Percentiles rank a stretch among this genome's conserved stretches.
These are phyloP conservation scores for Coffea eugenioides DNA, from an alignment of 257 asterid genomes.

Conservation along the genomic window DNA sequence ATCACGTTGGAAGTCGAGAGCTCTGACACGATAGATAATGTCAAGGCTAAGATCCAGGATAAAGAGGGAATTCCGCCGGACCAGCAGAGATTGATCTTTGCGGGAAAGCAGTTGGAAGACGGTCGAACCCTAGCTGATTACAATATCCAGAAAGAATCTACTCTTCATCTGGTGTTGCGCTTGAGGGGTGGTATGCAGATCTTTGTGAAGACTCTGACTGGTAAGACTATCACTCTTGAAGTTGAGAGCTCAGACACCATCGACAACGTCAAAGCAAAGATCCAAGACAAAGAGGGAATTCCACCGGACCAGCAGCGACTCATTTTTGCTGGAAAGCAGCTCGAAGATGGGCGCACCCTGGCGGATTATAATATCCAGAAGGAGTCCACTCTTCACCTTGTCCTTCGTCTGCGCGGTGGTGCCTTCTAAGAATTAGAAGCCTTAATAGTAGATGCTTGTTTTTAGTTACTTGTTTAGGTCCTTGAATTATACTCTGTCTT, in stretches of 20 bases:
- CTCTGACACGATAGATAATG: neutral
- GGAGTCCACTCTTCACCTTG: neutral
- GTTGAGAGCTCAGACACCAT: neutral
- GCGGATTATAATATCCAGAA: neutral
- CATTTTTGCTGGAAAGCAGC: neutral
- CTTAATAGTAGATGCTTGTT: neutral
- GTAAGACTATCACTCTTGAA: neutral
- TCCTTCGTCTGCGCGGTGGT: neutral
- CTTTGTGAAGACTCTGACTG: neutral
- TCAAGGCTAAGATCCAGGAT: neutral
- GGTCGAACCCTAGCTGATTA: neutral
- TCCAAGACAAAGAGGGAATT: neutral
- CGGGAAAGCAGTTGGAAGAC: neutral
- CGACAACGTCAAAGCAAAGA: neutral
- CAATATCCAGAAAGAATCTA: neutral
- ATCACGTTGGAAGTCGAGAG: neutral
- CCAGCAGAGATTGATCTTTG: neutral
- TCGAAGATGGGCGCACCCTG: neutral
- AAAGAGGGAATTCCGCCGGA: neutral
- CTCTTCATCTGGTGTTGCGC: neutral
- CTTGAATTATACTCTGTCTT: neutral
- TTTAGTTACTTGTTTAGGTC: neutral
- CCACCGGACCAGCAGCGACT: neutral
- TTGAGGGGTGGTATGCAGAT: neutral
- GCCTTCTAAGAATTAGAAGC: neutral